These are phyloP conservation scores for Umbilicus rupestris DNA, from an alignment of 164 flowering plant genomes.

Conservation along the genomic window DNA sequence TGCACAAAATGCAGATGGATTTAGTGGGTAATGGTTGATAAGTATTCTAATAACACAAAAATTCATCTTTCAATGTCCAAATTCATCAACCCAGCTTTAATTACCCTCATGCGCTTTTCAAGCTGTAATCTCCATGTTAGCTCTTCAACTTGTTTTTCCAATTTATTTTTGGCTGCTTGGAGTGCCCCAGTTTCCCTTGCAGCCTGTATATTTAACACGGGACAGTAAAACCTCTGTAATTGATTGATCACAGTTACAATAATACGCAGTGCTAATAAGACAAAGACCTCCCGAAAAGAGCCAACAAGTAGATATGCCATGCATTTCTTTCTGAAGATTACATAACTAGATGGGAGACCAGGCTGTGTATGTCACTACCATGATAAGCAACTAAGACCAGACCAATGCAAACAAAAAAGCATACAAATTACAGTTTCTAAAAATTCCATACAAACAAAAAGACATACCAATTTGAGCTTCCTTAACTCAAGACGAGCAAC, in stretches of 20 bases:
- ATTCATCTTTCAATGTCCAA: neutral
- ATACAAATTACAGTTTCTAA: too few relatives aligned
- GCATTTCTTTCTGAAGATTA: neutral
- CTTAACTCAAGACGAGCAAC: constrained; percentile 81
- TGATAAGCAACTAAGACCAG: neutral
- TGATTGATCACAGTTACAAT: neutral
- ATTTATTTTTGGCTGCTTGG: constrained; percentile 88
- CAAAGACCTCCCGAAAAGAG: neutral
- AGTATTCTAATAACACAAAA: neutral
- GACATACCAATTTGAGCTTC: constrained; percentile 79
- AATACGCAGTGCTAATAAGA: neutral
- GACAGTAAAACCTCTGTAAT: neutral
- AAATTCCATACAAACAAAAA: neutral
- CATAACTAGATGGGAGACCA: neutral
- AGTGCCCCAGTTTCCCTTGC: constrained; percentile 97
- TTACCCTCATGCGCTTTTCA: constrained; percentile 94
- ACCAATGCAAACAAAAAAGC: neutral
- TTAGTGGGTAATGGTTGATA: too few relatives aligned
- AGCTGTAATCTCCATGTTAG: constrained; percentile 82
- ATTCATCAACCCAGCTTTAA: neutral
- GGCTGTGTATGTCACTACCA: neutral
- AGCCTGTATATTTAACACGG: constrained; percentile 40
- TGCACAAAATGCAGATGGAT: neutral
- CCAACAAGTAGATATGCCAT: neutral
- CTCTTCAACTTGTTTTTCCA: constrained; percentile 98